Conservation (phyloP, 1,284 basidiomycete species). For the Malassezia yamatoensis region DNA sequence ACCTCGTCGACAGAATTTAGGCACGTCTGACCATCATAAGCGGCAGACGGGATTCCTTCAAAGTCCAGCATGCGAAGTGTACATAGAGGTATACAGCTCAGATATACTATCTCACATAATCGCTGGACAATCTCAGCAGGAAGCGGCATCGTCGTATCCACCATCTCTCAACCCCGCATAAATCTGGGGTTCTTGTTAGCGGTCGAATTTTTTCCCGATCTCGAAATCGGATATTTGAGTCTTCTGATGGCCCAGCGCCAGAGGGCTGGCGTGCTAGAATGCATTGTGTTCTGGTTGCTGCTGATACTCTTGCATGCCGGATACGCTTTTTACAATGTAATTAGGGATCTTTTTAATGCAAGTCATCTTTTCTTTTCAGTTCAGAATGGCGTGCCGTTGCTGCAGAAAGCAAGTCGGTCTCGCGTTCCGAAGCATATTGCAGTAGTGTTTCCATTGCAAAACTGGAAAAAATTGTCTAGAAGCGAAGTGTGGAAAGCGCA, state of each 20-base stretch:
- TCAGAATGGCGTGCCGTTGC: background rate
- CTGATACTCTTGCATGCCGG: background rate
- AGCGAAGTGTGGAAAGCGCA: background rate
- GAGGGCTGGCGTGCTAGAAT: background rate
- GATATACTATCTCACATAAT: constrained; percentile 33
- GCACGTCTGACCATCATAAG: constrained; percentile 32
- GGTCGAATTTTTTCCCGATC: background rate
- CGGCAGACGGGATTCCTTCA: constrained; percentile 35
- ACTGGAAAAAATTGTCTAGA: background rate
- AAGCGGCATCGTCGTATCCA: constrained; percentile 2
- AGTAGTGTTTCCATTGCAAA: constrained; percentile 2
- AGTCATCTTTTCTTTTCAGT: background rate
- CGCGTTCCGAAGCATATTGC: constrained; percentile 7
- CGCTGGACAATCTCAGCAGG: constrained; percentile 36
- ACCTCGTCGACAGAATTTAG: constrained; percentile 34
- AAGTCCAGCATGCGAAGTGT: constrained; percentile 40
- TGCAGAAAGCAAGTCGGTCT: background rate
- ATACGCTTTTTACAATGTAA: background rate
- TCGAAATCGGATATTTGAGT: background rate
- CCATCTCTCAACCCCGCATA: background rate
- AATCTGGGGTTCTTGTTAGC: background rate
- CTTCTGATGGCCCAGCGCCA: background rate
- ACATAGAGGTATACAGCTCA: constrained; percentile 36
- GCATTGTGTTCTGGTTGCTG: background rate
- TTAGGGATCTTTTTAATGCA: background rate